Percentiles rank a stretch among this genome's conserved stretches.
phyloP scores from a whole-genome alignment of 78 protist genomes.

The Creolimax fragrantissima region DNA sequence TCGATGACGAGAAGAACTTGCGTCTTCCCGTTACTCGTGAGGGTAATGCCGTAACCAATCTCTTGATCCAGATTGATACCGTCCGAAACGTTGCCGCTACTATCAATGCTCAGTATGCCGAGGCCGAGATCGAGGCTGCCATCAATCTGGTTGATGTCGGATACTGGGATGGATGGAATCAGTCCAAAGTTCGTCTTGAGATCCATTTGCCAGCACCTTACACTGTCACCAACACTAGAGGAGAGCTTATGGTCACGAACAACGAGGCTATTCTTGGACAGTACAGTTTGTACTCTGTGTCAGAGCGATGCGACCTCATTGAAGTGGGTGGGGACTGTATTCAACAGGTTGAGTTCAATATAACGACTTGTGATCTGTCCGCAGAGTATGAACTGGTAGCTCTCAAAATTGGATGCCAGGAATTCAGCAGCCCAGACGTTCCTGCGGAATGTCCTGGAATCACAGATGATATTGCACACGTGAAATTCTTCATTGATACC shows the following conservation, averaged over 20 bases:
- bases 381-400: background rate
- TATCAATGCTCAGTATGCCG: background rate
- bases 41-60: background rate
- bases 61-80: background rate
- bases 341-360: background rate
- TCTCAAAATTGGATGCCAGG: background rate
- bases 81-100: background rate
- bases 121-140: background rate
- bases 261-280: background rate
- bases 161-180: background rate
- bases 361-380: background rate
- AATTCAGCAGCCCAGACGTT: background rate
- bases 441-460: background rate
- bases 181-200: background rate
- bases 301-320: background rate
- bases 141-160: background rate
- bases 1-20: background rate
- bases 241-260: background rate
- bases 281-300: background rate
- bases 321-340: background rate
- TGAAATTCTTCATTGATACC: background rate
- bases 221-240: background rate
- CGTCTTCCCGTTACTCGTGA: constrained; percentile 5
- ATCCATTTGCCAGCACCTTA: background rate
- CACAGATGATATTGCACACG: background rate